These are phyloP conservation scores for Talaromyces sp. DNA, from an alignment of 2,329 filamentous ascomycete genomes.

Conservation along the genomic window DNA sequence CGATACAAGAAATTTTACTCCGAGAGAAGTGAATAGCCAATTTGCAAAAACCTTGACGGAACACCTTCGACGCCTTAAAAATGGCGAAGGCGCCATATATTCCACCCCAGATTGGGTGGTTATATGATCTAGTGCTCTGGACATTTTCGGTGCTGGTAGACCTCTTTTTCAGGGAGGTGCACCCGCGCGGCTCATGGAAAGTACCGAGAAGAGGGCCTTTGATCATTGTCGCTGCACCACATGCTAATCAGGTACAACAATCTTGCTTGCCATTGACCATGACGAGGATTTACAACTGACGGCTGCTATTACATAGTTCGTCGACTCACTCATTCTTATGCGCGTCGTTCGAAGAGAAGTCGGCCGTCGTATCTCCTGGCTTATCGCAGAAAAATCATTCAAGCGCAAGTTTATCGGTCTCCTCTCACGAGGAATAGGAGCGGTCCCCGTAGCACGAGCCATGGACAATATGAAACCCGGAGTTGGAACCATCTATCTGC, in stretches of 20 bases:
- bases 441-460: conserved; percentile 88
- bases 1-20: background rate
- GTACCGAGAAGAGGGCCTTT: conserved; percentile 84
- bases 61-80: background rate
- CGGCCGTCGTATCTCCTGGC: conserved; percentile 81
- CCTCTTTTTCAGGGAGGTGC: conserved; percentile 96
- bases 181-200: conserved; percentile 92
- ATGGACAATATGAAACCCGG: conserved; percentile 83
- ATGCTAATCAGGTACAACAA: conserved; percentile 78
- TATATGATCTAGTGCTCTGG: conserved; percentile 52
- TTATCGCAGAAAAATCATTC: conserved; percentile 95
- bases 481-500: conserved; percentile 77
- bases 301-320: conserved; percentile 60
- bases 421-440: conserved; percentile 77
- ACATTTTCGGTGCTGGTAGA: conserved; percentile 69
- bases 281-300: conserved; percentile 15
- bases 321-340: conserved; percentile 91
- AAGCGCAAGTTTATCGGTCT: conserved; percentile 83
- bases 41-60: background rate
- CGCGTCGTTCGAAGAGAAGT: conserved; percentile 83
- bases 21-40: background rate
- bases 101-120: conserved; percentile 47
- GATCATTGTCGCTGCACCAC: conserved; percentile 92
- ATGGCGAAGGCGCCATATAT: conserved; percentile 35
- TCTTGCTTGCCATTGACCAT: background rate